Percentiles rank a stretch among this genome's conserved stretches.
These are phyloP conservation scores for Zygosaccharomyces rouxii DNA, from an alignment of 805 yeast species.

Conservation along the genomic window DNA sequence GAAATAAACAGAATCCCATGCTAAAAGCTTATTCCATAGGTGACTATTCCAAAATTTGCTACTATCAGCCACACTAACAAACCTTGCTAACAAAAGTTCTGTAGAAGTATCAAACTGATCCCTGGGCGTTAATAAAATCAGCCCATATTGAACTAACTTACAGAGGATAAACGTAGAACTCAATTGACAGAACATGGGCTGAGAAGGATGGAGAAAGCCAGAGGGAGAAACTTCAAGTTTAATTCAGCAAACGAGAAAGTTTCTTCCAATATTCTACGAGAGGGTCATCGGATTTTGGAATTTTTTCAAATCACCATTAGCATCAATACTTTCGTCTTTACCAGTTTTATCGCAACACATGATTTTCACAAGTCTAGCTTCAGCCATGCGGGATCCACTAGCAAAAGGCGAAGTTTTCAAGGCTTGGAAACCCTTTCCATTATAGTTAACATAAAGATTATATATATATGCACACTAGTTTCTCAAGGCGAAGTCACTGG, in stretches of 20 bases:
- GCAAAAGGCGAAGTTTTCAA: background rate
- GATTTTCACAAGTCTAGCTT: background rate
- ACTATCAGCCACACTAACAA: background rate
- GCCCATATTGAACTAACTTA: constrained; percentile 21
- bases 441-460: background rate
- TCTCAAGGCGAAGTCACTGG: background rate
- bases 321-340: background rate
- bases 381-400: background rate
- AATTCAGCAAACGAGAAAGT: background rate
- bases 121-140: constrained; percentile 24
- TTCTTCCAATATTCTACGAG: background rate
- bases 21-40: constrained; percentile 50
- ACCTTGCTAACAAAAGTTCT: constrained; percentile 9
- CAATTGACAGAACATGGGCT: background rate
- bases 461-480: background rate
- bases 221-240: background rate
- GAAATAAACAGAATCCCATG: constrained; percentile 88
- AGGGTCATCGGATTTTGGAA: background rate
- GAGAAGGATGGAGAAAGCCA: background rate
- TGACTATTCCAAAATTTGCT: constrained; percentile 19
- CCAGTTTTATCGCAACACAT: background rate
- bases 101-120: constrained; percentile 33
- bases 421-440: background rate
- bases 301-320: background rate
- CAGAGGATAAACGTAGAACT: background rate